phyloP scores from a whole-genome alignment of 1,284 basidiomycete genomes.

The Hymenochaete sp. region DNA sequence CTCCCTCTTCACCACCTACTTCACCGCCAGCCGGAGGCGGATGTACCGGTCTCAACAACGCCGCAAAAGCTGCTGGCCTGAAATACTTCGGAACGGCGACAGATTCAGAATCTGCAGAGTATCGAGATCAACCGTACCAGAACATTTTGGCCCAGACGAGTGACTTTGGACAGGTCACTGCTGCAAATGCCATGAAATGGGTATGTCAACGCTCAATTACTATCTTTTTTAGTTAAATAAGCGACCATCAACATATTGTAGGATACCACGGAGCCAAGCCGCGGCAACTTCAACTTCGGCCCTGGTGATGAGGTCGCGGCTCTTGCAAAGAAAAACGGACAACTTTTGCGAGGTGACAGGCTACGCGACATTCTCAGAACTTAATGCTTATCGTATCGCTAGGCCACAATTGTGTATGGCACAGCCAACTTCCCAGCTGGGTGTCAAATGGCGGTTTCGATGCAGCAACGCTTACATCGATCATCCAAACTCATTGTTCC shows the following conservation, averaged over 20 bases:
- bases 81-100: slow-evolving; percentile 23
- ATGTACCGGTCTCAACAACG: slow-evolving; percentile 18
- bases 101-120: slow-evolving; percentile 19
- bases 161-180: slow-evolving; percentile 30
- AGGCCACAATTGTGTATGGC: slow-evolving; percentile 21
- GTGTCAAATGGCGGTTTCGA: slow-evolving; percentile 20
- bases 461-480: slow-evolving; percentile 19
- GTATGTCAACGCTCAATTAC: slow-evolving; percentile 15
- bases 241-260: no score
- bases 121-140: slow-evolving; percentile 21
- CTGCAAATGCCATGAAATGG: slow-evolving; percentile 35
- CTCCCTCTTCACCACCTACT: no score
- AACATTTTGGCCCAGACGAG: slow-evolving; percentile 21
- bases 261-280: slow-evolving; percentile 21
- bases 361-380: background rate
- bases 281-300: slow-evolving; percentile 24
- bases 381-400: no score
- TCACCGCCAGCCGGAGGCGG: no score
- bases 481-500: slow-evolving; percentile 20
- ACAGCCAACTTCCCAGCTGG: slow-evolving; percentile 23
- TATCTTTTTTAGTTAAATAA: no score
- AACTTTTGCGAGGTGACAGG: slow-evolving; percentile 18
- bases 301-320: slow-evolving; percentile 23
- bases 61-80: slow-evolving; percentile 22
- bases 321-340: slow-evolving; percentile 22